These are phyloP conservation scores for Zelopaecilomyces penicillatus DNA, from an alignment of 2,329 filamentous ascomycete genomes.

Conservation along the genomic window DNA sequence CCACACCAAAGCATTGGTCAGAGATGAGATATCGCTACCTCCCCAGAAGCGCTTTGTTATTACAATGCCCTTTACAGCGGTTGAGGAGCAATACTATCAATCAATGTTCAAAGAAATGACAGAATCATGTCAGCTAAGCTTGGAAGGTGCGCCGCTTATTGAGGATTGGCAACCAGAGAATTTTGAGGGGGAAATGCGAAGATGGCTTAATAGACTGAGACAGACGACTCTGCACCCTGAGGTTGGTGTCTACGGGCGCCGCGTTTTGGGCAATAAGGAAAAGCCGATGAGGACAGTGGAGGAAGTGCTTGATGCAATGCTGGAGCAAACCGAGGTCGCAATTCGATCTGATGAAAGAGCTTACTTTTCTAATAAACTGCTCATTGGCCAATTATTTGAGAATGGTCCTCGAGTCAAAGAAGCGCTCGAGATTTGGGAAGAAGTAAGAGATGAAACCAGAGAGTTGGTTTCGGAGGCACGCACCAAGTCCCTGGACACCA, in stretches of 20 bases:
- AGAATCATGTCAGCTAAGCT: constrained; percentile 56
- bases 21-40: constrained; percentile 71
- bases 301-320: constrained; percentile 85
- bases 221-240: constrained; percentile 83
- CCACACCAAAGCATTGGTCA: constrained; percentile 75
- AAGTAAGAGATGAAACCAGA: constrained; percentile 41
- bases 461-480: constrained; percentile 56
- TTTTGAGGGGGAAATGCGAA: constrained; percentile 64
- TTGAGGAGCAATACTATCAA: constrained; percentile 86
- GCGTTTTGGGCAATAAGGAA: constrained; percentile 51
- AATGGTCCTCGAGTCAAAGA: constrained; percentile 60
- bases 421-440: constrained; percentile 63
- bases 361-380: constrained; percentile 55
- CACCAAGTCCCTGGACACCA: constrained; percentile 47
- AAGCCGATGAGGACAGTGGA: constrained; percentile 71
- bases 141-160: constrained; percentile 51
- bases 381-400: constrained; percentile 69
- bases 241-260: constrained; percentile 59
- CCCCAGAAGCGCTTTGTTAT: constrained; percentile 80
- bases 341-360: constrained; percentile 62
- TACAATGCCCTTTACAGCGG: constrained; percentile 78
- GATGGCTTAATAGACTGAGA: constrained; percentile 68
- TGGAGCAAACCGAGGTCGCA: constrained; percentile 67
- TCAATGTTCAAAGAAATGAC: constrained; percentile 70
- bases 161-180: constrained; percentile 59